Evolutionary conservation across 768 basidiomycete genomes (phyloP), one percentile per base, ranked within the genome.

Genomic region (Hydnomerulius pinastri): DNA sequence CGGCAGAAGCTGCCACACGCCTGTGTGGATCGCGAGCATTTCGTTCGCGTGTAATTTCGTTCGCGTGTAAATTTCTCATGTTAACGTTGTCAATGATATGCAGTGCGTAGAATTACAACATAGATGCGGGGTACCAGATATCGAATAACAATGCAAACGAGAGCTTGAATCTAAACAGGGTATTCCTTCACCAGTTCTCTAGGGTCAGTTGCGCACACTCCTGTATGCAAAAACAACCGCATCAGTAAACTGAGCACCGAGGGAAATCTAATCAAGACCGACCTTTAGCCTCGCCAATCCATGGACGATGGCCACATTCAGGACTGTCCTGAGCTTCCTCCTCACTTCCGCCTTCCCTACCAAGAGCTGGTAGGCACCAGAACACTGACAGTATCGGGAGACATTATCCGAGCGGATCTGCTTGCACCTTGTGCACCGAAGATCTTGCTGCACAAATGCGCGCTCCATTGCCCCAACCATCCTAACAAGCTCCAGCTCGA

Each of bases 361-460:
- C 13, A 85, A 89, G 35, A 88, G 75, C 53, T 82, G 77, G 67
- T 88, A 97, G 1, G 83, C 71, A 11, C 94, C 96, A 15, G 95
- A 97, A 66, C 97, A 98, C 23, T 80, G 76, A 64, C 96, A 98
- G 48, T 86, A 87, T 53, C 83, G 73, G 15, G 90, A 85, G 17
- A 98, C 77, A 64, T 92, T 94, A 63, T 95, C 92, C 40, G 87
- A 81, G 55, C 90, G 93, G 53, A 97, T 82, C 71, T 94, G 92
- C 65, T 88, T 83, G 73, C 97, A 99, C 60, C 89, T 94, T 7
- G 74, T 69, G 65, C 97, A 99, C 9, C 84, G 79, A 54, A 98
- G 72, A 65, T 99, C 97, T 68, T 98, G 94, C 62, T 94, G 87
- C 24, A 89, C 80, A 59, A 89, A 93, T 28, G 81, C 76, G 28